Percentiles rank a stretch among this genome's conserved stretches.
Conservation (phyloP, 2,329 filamentous ascomycete species). For the Talaromyces sp. region DNA sequence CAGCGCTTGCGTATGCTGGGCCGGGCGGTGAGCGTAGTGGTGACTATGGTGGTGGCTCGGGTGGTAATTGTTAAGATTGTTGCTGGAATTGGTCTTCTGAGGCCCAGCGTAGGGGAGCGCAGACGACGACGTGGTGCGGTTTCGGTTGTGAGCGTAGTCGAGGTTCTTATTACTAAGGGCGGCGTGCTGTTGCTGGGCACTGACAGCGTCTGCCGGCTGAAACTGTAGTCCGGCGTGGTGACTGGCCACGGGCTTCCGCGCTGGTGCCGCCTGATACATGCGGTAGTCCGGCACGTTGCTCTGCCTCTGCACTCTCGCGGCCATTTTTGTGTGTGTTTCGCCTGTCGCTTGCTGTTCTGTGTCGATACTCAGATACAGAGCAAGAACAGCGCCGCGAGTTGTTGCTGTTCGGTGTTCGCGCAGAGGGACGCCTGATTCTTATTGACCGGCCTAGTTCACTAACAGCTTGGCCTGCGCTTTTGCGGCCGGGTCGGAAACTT, state of each 20-base stretch:
- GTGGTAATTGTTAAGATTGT: conserved; percentile 1
- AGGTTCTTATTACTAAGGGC: conserved; percentile 2
- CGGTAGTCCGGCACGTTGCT: conserved; percentile 33
- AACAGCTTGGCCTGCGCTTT: not conserved
- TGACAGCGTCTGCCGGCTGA: conserved; percentile 11
- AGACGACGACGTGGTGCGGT: conserved; percentile 35
- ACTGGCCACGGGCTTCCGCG: conserved; percentile 12
- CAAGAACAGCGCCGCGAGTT: not conserved
- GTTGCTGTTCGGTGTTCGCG: not conserved
- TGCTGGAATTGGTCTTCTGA: not conserved
- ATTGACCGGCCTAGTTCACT: not conserved
- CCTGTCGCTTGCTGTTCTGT: not conserved
- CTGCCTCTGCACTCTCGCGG: conserved; percentile 20
- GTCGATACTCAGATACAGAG: not conserved
- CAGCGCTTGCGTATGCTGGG: conserved; percentile 22
- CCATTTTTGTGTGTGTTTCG: conserved; percentile 15
- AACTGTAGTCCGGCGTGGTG: conserved; percentile 14
- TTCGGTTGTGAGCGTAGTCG: conserved; percentile 19
- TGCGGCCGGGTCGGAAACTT: not conserved
- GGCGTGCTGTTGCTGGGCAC: conserved; percentile 7
- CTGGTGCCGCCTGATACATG: conserved; percentile 22
- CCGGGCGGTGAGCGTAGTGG: conserved; percentile 21
- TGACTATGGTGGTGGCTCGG: conserved; percentile 6
- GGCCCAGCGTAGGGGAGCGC: conserved; percentile 23
- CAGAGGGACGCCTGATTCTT: not conserved